A percentile compares a stretch with the other conserved stretches of the same genome.
Conservation (phyloP, 805 yeast species). For the Blastobotrys peoriensis region DNA sequence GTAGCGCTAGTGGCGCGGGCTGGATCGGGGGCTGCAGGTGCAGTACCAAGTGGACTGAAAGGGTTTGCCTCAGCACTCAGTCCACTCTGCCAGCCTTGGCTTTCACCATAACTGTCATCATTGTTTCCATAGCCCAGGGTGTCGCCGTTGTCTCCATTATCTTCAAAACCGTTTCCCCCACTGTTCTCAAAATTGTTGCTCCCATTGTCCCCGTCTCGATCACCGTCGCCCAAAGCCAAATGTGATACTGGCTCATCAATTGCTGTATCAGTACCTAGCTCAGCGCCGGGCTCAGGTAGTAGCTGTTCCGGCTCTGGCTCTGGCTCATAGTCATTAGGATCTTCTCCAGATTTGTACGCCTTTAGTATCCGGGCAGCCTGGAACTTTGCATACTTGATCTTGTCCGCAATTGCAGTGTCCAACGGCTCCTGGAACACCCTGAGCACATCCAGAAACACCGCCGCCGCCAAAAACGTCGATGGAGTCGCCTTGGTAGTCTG, state of each 20-base stretch:
- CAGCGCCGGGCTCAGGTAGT: slow-evolving; percentile 6
- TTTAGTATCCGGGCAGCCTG: slow-evolving; percentile 54
- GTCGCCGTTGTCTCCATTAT: neutral
- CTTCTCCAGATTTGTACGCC: slow-evolving; percentile 42
- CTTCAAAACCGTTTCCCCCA: neutral
- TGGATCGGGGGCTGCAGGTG: slow-evolving; percentile 4
- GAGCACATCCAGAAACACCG: slow-evolving; percentile 47
- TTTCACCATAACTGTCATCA: neutral
- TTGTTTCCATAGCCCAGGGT: too few species aligned
- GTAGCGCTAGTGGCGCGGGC: slow-evolving; percentile 5
- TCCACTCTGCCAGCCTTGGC: neutral
- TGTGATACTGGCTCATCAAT: neutral
- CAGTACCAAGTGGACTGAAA: neutral
- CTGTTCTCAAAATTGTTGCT: neutral
- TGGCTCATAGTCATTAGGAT: slow-evolving; percentile 52
- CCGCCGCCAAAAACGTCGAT: slow-evolving; percentile 46
- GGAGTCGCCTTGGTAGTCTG: slow-evolving; percentile 43
- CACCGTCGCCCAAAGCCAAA: neutral
- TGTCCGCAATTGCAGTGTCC: slow-evolving; percentile 33
- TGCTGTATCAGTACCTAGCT: neutral
- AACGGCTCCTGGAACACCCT: slow-evolving; percentile 34
- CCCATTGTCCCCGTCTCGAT: neutral
- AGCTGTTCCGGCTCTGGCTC: slow-evolving; percentile 25
- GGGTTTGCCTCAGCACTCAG: neutral
- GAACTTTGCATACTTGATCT: slow-evolving; percentile 56